Conservation (phyloP, 257 asterid genomes). For the Gentiana straminea region DNA sequence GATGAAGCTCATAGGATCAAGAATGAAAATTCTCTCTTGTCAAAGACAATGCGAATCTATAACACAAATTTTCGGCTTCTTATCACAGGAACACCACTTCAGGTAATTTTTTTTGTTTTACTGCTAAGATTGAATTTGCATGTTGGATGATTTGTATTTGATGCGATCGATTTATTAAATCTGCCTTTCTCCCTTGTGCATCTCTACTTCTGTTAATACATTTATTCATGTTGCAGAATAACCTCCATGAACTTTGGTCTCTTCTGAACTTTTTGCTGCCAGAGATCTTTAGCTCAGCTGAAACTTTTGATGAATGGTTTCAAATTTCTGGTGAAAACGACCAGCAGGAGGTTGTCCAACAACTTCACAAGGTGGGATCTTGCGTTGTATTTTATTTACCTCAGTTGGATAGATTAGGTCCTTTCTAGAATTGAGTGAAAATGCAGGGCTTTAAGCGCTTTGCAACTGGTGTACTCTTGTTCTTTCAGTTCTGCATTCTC, state of each 20-base stretch:
- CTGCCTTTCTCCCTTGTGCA: background rate
- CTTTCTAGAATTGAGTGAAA: too few relatives aligned
- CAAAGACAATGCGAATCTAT: slow-evolving; percentile 90
- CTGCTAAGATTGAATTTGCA: background rate
- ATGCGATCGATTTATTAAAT: background rate
- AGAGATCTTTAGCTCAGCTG: slow-evolving; percentile 98
- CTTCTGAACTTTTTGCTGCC: slow-evolving; percentile 96
- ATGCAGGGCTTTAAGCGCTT: too few relatives aligned
- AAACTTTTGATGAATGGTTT: slow-evolving; percentile 99
- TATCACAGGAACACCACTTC: slow-evolving; percentile 98
- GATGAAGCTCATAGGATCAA: slow-evolving; percentile 99
- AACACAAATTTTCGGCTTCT: slow-evolving; percentile 88
- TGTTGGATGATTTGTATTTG: background rate
- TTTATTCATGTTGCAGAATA: slow-evolving; percentile 53
- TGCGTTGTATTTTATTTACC: background rate
- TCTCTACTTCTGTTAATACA: background rate
- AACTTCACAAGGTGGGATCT: slow-evolving; percentile 85
- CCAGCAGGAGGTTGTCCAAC: slow-evolving; percentile 99
- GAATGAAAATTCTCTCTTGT: slow-evolving; percentile 92
- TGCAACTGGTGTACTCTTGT: too few relatives aligned
- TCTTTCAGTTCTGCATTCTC: too few relatives aligned
- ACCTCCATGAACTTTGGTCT: slow-evolving; percentile 99
- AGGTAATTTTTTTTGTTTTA: slow-evolving; percentile 32
- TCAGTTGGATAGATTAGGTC: too few relatives aligned
- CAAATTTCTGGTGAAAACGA: slow-evolving; percentile 98